A percentile compares a stretch with the other conserved stretches of the same genome.
These are phyloP conservation scores for Umbelopsis sp. DNA, from an alignment of 192 early-diverging fungal genomes.

Conservation along the genomic window DNA sequence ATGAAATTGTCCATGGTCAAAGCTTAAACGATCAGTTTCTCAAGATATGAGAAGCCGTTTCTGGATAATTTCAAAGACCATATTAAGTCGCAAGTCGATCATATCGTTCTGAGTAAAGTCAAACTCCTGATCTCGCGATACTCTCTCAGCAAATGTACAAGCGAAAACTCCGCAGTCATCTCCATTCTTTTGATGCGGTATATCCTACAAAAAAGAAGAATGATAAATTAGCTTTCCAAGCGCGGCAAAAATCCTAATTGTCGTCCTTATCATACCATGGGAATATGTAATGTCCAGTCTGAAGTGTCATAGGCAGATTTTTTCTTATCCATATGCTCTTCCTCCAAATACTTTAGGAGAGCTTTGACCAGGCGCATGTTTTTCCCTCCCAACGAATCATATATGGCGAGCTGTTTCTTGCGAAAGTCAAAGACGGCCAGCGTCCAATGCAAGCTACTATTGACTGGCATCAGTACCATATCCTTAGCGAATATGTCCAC, in stretches of 20 bases:
- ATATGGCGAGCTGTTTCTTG: conserved; percentile 71
- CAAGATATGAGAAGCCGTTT: conserved; percentile 33
- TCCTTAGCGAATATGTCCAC: conserved; percentile 81
- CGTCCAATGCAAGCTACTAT: conserved; percentile 58
- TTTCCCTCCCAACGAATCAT: conserved; percentile 79
- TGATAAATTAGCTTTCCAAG: conserved; percentile 2
- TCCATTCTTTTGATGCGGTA: conserved; percentile 84
- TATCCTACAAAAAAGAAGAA: conserved; percentile 50
- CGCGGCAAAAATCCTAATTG: not conserved
- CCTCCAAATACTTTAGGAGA: conserved; percentile 68
- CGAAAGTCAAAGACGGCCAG: conserved; percentile 49
- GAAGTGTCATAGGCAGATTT: conserved; percentile 57
- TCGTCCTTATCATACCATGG: conserved; percentile 31
- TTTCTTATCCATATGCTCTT: conserved; percentile 78
- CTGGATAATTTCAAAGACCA: conserved; percentile 76
- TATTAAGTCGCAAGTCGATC: conserved; percentile 67
- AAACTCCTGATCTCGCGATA: conserved; percentile 59
- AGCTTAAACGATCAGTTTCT: not conserved
- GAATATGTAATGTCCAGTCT: conserved; percentile 69
- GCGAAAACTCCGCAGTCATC: conserved; percentile 97
- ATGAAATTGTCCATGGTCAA: too few relatives aligned
- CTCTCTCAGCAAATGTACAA: conserved; percentile 82
- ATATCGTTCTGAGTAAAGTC: conserved; percentile 78
- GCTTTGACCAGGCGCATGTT: conserved; percentile 55
- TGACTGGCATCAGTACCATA: conserved; percentile 82